Evolutionary conservation across 2,329 filamentous ascomycete genomes (phyloP).

Genomic region (Trichoderma gracile): DNA sequence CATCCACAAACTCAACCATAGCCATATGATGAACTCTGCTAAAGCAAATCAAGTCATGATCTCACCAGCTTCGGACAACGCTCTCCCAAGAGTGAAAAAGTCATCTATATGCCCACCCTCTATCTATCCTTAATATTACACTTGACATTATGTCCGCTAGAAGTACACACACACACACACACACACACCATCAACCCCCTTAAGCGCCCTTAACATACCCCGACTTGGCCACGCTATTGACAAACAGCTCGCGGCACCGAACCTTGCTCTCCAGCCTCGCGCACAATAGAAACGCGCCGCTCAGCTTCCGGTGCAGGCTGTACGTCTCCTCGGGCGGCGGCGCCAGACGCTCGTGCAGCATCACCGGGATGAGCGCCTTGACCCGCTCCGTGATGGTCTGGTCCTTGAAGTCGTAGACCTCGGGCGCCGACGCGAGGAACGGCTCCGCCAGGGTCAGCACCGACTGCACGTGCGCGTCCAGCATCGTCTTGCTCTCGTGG

Average conservation of each 20-base stretch:
- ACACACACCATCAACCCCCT: not conserved
- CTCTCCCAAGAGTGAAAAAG: not conserved
- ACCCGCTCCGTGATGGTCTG: conserved; percentile 98
- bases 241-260: conserved; percentile 77
- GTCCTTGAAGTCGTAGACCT: conserved; percentile 85
- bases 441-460: conserved; percentile 91
- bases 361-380: conserved; percentile 82
- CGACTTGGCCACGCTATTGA: conserved; percentile 49
- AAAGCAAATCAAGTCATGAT: not conserved
- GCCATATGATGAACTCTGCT: not conserved
- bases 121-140: not conserved
- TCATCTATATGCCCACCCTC: not conserved
- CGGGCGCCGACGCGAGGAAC: conserved; percentile 73
- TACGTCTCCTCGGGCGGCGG: conserved; percentile 98
- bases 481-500: conserved; percentile 80
- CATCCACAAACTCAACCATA: too few relatives aligned
- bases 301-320: conserved; percentile 89
- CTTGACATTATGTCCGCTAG: not conserved
- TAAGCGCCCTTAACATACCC: conserved; percentile 34
- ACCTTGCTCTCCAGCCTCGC: conserved; percentile 83
- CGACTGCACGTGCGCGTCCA: conserved; percentile 84
- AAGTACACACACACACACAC: conserved; percentile 6
- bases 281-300: conserved; percentile 91
- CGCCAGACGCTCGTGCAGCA: conserved; percentile 84
- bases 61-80: not conserved